Evolutionary conservation across 805 yeast species (phyloP).

Genomic region (Wickerhamomyces mucosus): DNA sequence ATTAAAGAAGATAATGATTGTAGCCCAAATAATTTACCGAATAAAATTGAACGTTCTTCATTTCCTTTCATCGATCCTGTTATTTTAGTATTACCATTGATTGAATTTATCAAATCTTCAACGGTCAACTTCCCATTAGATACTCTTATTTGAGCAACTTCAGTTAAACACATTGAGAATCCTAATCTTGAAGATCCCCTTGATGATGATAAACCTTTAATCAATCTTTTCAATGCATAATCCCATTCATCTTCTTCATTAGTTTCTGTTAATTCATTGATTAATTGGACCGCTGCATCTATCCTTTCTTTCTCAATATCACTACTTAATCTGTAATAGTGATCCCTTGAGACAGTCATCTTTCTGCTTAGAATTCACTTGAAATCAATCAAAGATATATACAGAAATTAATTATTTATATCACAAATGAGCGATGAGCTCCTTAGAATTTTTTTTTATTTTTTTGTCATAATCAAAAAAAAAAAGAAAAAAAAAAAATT

Average conservation of each 20-base stretch:
- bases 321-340: constrained; percentile 68
- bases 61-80: constrained; percentile 55
- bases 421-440: too few species aligned
- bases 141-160: constrained; percentile 35
- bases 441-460: not conserved
- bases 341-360: constrained; percentile 58
- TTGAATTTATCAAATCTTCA: constrained; percentile 26
- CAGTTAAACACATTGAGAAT: constrained; percentile 79
- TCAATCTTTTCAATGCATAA: constrained; percentile 70
- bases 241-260: constrained; percentile 54
- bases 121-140: constrained; percentile 27
- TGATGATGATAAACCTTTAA: constrained; percentile 74
- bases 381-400: not conserved
- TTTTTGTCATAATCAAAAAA: too few species aligned
- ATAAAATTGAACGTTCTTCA: constrained; percentile 68
- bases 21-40: constrained; percentile 80
- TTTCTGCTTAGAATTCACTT: not conserved
- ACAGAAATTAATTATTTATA: too few species aligned
- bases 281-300: constrained; percentile 55
- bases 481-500: too few species aligned
- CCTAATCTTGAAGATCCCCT: constrained; percentile 83
- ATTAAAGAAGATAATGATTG: constrained; percentile 54
- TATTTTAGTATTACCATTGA: constrained; percentile 27
- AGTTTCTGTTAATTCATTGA: constrained; percentile 45
- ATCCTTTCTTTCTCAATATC: constrained; percentile 68